Base-by-base conservation (phyloP, 495 filamentous ascomycete genomes). In the Umbilicaria muhlenbergii region DNA sequence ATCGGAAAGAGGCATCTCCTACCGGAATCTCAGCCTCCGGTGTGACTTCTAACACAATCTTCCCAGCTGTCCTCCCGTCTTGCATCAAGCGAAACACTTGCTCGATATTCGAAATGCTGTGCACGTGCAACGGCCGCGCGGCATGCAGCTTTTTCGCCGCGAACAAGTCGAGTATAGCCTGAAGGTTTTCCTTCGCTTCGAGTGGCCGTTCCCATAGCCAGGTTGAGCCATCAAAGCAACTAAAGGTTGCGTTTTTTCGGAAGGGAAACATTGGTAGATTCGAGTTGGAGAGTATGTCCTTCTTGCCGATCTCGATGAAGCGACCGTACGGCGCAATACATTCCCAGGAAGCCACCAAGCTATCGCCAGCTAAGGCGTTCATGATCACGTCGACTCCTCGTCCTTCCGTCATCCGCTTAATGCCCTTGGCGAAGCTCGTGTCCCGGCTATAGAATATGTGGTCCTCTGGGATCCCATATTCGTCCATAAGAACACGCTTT, bases 381-480 rank as follows among this genome's bases (percentile, higher is more conserved):
- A 77, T 49, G 3, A 77, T 61, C 5, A 76, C 55, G 36, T 80
- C 77, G 1, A 80, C 74, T 1, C 77, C 73, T 5, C 60, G 36
- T 7, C 66, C 66, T 3, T 55, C 38, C 0, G 72, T 80, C 36
- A 37, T 24, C 24, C 54, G 55, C 28, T 53, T 59, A 19, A 77
- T 50, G 3, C 55, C 65, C 16, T 61, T 44, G 11, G 61, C 65
- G 44, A 81, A 66, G 10, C 44, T 46, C 15, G 34, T 11, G 18
- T 56, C 50, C 31, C 63, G 54, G 41, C 60, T 69, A 31, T 64
- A 64, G 51, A 78, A 71, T 5, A 75, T 67, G 12, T 60, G 60
- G 0, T 61, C 53, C 3, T 52, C 36, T 0, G 60, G 50, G 17
- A 77, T 68, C 0, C 49, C 48, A 41, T 61, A 72, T 0, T 47